These are phyloP conservation scores for Saturnispora halmiae DNA, from an alignment of 805 yeast species.

Conservation along the genomic window DNA sequence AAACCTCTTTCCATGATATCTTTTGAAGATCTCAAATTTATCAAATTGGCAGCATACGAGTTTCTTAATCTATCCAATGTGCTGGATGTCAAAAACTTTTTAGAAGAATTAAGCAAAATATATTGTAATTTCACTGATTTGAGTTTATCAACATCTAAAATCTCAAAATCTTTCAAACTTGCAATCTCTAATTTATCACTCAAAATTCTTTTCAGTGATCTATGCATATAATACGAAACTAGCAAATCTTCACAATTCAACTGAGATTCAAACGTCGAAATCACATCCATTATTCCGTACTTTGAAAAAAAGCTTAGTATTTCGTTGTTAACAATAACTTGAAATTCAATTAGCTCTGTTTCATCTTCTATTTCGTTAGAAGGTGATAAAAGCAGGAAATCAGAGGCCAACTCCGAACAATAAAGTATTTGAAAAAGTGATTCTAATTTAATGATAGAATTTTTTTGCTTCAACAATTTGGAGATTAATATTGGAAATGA, in stretches of 20 bases:
- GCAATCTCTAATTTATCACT: constrained; percentile 24
- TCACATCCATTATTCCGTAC: not conserved
- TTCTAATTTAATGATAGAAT: constrained; percentile 2
- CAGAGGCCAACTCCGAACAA: constrained; percentile 28
- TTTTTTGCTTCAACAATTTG: not conserved
- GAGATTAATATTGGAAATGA: constrained; percentile 9
- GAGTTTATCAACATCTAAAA: constrained; percentile 27
- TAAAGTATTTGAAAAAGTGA: constrained; percentile 29
- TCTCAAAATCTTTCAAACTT: constrained; percentile 15
- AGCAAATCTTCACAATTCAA: constrained; percentile 4
- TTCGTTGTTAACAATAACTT: constrained; percentile 1
- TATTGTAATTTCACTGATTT: constrained; percentile 29
- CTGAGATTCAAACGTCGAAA: not conserved
- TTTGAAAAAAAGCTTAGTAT: constrained; percentile 1
- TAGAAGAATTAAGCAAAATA: constrained; percentile 29
- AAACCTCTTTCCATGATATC: constrained; percentile 38
- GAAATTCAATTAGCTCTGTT: constrained; percentile 13
- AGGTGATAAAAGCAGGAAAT: constrained; percentile 8
- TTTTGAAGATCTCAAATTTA: constrained; percentile 38
- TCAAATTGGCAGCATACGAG: constrained; percentile 52
- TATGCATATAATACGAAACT: constrained; percentile 26
- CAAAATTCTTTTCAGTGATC: constrained; percentile 29
- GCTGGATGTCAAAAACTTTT: constrained; percentile 29
- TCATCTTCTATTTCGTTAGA: not conserved
- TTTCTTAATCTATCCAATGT: constrained; percentile 48